Evolutionary conservation across 192 early-diverging fungal species (phyloP).

Genomic region (Lunasporangiospora selenospora): DNA sequence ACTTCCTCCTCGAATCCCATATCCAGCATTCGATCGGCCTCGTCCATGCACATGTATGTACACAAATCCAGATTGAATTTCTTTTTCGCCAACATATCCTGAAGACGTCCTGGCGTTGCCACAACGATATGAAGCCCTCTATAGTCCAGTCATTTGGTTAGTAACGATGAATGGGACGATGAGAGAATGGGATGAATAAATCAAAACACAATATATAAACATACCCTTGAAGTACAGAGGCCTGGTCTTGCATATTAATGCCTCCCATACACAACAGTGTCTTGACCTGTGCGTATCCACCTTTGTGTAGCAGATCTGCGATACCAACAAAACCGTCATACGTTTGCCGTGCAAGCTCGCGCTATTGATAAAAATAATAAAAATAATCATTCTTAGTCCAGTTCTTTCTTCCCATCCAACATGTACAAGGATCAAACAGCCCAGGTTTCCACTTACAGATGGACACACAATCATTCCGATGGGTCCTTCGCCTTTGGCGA

Average conservation of each 20-base stretch:
- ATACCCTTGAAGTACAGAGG: constrained; percentile 67
- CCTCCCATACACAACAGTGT: constrained; percentile 93
- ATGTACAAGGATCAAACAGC: background rate
- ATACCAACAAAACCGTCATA: constrained; percentile 82
- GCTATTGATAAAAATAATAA: constrained; percentile 47
- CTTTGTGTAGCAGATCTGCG: constrained; percentile 60
- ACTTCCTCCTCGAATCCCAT: constrained; percentile 99
- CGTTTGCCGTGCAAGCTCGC: constrained; percentile 96
- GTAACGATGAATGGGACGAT: background rate
- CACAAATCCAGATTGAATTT: constrained; percentile 89
- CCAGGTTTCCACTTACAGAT: constrained; percentile 61
- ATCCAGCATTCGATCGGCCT: constrained; percentile 99
- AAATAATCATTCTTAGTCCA: background rate
- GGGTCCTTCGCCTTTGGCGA: constrained; percentile 88
- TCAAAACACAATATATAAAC: background rate
- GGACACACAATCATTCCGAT: constrained; percentile 95
- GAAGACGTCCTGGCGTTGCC: constrained; percentile 93
- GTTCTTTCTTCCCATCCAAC: background rate
- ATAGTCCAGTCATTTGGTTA: no score
- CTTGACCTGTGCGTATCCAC: constrained; percentile 78
- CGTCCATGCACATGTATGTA: constrained; percentile 94
- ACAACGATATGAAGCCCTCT: constrained; percentile 94
- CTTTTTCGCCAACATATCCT: constrained; percentile 90
- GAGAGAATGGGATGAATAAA: background rate
- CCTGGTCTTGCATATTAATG: constrained; percentile 91